Evolutionary conservation across 371 early-diverging fungal species (phyloP).

Genomic region (Actinomortierella wolfii): DNA sequence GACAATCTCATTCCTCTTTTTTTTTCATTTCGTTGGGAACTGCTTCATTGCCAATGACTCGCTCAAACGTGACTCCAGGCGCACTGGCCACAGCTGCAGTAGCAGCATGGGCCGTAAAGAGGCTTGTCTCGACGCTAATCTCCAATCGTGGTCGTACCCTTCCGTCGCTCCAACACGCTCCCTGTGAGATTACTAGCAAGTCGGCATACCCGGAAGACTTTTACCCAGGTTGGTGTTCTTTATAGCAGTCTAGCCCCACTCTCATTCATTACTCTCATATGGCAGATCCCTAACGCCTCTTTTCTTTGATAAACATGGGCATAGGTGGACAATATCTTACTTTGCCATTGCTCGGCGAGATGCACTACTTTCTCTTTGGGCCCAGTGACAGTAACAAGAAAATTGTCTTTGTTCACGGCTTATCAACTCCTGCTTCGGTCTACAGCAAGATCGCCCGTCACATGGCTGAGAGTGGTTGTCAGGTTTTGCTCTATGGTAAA

Average conservation of each 20-base stretch:
- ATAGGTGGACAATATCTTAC: constrained; percentile 33
- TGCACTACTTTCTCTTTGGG: constrained; percentile 37
- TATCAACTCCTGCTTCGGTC: constrained; percentile 37
- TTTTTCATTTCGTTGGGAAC: not conserved
- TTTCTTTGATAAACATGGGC: no score
- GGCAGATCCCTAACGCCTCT: not conserved
- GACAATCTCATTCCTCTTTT: not conserved
- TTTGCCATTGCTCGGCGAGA: constrained; percentile 31
- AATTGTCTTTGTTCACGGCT: constrained; percentile 43
- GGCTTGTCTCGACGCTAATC: no score
- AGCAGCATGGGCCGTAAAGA: no score
- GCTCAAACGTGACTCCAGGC: not conserved
- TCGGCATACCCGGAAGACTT: constrained; percentile 46
- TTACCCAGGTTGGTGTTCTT: constrained; percentile 23
- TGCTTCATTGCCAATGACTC: not conserved
- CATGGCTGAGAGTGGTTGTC: constrained; percentile 32
- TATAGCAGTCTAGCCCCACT: not conserved
- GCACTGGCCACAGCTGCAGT: not conserved
- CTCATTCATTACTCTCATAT: not conserved
- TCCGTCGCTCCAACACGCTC: constrained; percentile 45
- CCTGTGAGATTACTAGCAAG: constrained; percentile 42
- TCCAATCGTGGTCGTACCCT: not conserved
- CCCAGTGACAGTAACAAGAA: constrained; percentile 43
- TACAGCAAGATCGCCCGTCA: constrained; percentile 24
- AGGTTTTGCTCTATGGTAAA: constrained; percentile 39